Base-by-base conservation (phyloP, 2,329 filamentous ascomycete genomes). In the Domatiomyces globalis region DNA sequence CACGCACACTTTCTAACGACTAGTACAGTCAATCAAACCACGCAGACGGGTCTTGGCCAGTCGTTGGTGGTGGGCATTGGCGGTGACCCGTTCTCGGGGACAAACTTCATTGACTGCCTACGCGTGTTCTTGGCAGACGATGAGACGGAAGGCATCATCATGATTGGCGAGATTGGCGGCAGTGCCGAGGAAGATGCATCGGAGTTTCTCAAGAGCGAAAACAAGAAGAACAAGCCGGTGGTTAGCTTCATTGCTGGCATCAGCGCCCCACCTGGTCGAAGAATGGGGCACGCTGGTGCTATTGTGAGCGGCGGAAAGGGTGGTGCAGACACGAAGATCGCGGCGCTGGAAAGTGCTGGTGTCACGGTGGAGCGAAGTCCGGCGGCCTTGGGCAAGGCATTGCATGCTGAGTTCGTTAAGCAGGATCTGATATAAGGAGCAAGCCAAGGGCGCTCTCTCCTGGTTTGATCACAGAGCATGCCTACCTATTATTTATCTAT, bases 61-160 rank as follows among this genome's bases (percentile, higher is more conserved):
- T 95, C 89, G 29, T 87, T 98, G 64, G 92, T 98, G 65, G 86
- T 98, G 65, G 92, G 92, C 67, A 96, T 98, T 64, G 92, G 92
- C 59, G 92, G 92, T 74, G 92, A 98, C 74, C 92, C 92, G 63
- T 98, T 98, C 79, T 90, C 85, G 65, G 92, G 92, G 63, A 96
- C 92, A 73, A 96, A 95, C 81, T 98, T 96, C 78, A 96, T 98
- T 73, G 92, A 98, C 80, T 95, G 90, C 79, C 79, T 98, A 63
- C 85, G 87, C 68, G 87, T 96, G 67, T 98, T 98, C 81, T 81
- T 95, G 63, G 78, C 94, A 71, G 92, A 98, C 70, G 79, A 84
- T 69, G 87, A 95, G 75, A 98, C 92, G 42, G 92, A 98, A 68
- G 92, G 92, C 67, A 95, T 98, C 74, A 95, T 98, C 76, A 95